Base-by-base conservation (phyloP, 2,329 filamentous ascomycete species). In the Calonectria pseudoreteaudii region DNA sequence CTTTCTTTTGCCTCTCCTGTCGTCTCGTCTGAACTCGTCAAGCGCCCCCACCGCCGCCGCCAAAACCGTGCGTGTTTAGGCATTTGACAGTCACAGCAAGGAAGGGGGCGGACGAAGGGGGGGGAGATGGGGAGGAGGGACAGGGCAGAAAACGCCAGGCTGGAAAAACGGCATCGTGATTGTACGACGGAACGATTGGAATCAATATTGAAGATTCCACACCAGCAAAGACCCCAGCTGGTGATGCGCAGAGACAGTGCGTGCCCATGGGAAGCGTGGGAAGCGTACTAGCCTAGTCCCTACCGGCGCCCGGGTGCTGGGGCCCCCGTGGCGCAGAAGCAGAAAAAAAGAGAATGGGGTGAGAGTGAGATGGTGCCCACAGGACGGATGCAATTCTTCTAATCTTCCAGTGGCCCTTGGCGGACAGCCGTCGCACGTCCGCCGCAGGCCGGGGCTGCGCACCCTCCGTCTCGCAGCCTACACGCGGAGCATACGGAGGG, bases 251-350 rank as follows among this genome's bases (percentile, higher is more conserved):
- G 36, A 10, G 56, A 18, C 56, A 36, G 34, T 3, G 44, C 2
- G 9, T 5, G 44, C 9, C 9, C 56, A 62, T 41, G 56, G 56
- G 26, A 14, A 23, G 34, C 34, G n/a, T 38, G 23, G 56, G 26
- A 14, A 23, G 34, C 34, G n/a, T 38, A 14, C 56, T 11, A 44
- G 56, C 11, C 56, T 62, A 28, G 56, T 62, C 56, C 56, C 34
- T 62, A 62, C 56, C 56, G 9, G 56, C 41, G 56, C 56, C 56
- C 36, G 56, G 56, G 56, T 41, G 16, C 56, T 62, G 56, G 56
- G 56, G 56, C 56, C 44, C 7, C 36, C 56, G 56, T 41, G 56
- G 56, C 56, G 56, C 56, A 62, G 56, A 31, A 20, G 14, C 5
- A 10, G 31, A 31, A 26, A 52, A n/a, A 5, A 16, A 13, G 31